phyloP scores from a whole-genome alignment of 352 stramenopile species.

The Albugo candida region DNA sequence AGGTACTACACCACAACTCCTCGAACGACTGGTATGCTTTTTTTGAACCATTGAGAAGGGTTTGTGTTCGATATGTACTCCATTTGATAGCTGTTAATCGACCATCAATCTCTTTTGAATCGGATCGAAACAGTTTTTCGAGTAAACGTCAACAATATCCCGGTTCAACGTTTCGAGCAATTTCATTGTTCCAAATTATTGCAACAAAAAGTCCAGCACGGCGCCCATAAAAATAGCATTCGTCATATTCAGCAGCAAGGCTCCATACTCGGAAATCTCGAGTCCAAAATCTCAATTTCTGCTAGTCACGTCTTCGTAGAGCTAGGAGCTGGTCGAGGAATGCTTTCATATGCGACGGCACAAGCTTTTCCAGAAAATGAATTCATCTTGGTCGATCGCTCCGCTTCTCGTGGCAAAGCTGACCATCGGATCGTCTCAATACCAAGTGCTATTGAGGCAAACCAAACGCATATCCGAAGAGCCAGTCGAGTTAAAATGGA shows the following conservation, averaged over 20 bases:
- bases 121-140: slow-evolving; percentile 35
- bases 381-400: slow-evolving; percentile 62
- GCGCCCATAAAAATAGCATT: slow-evolving; percentile 35
- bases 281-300: slow-evolving; percentile 25
- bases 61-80: background rate
- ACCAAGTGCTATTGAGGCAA: slow-evolving; percentile 9
- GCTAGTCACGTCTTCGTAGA: slow-evolving; percentile 29
- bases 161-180: slow-evolving; percentile 48
- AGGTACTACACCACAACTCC: slow-evolving; percentile 16
- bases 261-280: slow-evolving; percentile 68
- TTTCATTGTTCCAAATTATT: slow-evolving; percentile 36
- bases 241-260: slow-evolving; percentile 71
- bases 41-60: background rate
- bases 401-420: slow-evolving; percentile 47
- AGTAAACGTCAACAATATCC: slow-evolving; percentile 29
- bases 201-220: slow-evolving; percentile 29
- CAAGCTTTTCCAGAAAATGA: slow-evolving; percentile 35
- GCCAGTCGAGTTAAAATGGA: slow-evolving; percentile 38
- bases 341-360: slow-evolving; percentile 59
- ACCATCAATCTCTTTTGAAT: slow-evolving; percentile 28
- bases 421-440: slow-evolving; percentile 35
- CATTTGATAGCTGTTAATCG: slow-evolving; percentile 14
- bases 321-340: slow-evolving; percentile 49
- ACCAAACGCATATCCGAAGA: slow-evolving; percentile 21
- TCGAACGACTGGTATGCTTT: slow-evolving; percentile 34